Evolutionary conservation across 306 rosid species (phyloP), one percentile per base, ranked within the genome.

Genomic region (Lathyrus sativus): DNA sequence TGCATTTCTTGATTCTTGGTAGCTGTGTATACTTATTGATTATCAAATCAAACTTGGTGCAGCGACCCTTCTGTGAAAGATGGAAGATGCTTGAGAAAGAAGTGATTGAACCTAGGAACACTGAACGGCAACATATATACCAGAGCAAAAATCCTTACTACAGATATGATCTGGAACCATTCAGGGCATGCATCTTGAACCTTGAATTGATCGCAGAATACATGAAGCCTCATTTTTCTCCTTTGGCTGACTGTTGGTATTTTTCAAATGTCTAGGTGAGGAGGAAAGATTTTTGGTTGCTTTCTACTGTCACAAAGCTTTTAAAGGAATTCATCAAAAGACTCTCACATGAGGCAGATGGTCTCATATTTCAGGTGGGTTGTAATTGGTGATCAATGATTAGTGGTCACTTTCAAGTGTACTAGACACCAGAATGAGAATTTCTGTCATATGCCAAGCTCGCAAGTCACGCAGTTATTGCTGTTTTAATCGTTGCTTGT

Each of bases 51-150:
- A 70, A 76, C 35, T 78, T 78, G 79, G 65, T 88, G 86, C 93
- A 95, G 99, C 97, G 97, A 71, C 99, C 99, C 59, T 95, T 95
- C 79, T 85, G 83, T 67, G 99, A 95, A 76, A 79, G 99, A 74
- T 95, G 97, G 97, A 95, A 83, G 85, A 90, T 95, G 99, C 96
- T 95, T 64, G 99, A 95, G 87, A 95, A 88, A 83, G 99, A 95
- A 81, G 95, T 95, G 76, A 95, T 95, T 73, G 99, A 95, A 83
- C 99, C 95, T 60, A 92, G 99, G 76, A 95, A 90, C 76, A 42
- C 53, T 9, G 99, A 95, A 77, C 90, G 95, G n/a, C 88, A 85
- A 0, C 70, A 59, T 76, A 82, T 80, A 28, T 85, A 79, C 79
- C 95, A 82, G 76, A 85, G 89, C 70, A 79, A 86, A 75, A 88